A percentile compares a stretch with the other conserved stretches of the same genome.
These are phyloP conservation scores for Veloboletus limbatus DNA, from an alignment of 1,284 basidiomycete genomes.

Conservation along the genomic window DNA sequence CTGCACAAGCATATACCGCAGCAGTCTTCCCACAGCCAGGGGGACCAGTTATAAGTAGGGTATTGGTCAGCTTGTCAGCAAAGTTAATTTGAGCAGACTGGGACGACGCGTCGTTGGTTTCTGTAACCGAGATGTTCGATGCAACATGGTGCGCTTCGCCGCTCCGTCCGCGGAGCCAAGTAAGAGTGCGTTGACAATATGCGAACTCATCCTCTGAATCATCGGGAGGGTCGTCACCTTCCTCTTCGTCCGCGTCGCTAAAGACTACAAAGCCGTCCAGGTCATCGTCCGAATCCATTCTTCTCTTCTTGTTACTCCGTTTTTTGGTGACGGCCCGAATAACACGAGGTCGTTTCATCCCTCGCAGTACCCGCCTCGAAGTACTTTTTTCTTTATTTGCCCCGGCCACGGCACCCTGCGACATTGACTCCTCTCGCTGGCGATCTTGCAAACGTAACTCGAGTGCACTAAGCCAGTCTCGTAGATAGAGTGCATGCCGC, in stretches of 20 bases:
- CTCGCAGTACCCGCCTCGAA: conserved; percentile 32
- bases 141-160: conserved; percentile 21
- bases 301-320: conserved; percentile 46
- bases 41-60: conserved; percentile 82
- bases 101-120: conserved; percentile 9
- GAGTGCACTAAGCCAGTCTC: conserved; percentile 77
- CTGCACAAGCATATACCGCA: conserved; percentile 89
- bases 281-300: conserved; percentile 52
- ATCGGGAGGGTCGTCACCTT: conserved; percentile 36
- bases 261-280: conserved; percentile 49
- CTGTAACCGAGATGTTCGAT: conserved; percentile 12
- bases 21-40: conserved; percentile 90
- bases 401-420: conserved; percentile 7
- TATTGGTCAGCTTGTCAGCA: conserved; percentile 67
- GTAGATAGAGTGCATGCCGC: conserved; percentile 67
- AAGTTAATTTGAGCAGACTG: conserved; percentile 29
- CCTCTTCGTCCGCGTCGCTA: conserved; percentile 43
- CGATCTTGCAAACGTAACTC: conserved; percentile 52
- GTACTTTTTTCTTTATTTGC: conserved; percentile 20
- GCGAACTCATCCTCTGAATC: conserved; percentile 34
- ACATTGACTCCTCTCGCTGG: conserved; percentile 5
- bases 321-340: conserved; percentile 48
- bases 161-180: conserved; percentile 13
- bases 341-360: conserved; percentile 49
- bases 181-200: conserved; percentile 25